phyloP scores from a whole-genome alignment of 1,139 yeast genomes.

The Nakaseomyces nivariensis region DNA sequence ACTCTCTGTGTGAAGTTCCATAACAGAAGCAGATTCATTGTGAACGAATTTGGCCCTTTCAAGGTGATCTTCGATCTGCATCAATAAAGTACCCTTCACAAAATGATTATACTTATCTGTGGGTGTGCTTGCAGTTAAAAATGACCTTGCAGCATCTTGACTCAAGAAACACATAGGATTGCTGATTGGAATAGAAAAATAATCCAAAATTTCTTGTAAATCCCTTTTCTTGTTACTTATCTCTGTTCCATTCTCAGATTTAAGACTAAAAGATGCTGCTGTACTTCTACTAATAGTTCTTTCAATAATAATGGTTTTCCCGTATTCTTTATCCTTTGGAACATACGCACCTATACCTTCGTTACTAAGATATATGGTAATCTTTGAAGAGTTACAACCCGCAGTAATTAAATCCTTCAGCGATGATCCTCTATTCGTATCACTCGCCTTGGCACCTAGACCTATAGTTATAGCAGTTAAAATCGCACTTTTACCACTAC shows the following conservation, averaged over 20 bases:
- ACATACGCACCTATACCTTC: slow-evolving; percentile 53
- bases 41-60: slow-evolving; percentile 29
- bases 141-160: slow-evolving; percentile 90
- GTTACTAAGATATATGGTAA: slow-evolving; percentile 50
- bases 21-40: slow-evolving; percentile 18
- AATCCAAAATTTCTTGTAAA: slow-evolving; percentile 56
- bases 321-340: slow-evolving; percentile 48
- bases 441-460: slow-evolving; percentile 89
- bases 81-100: slow-evolving; percentile 69
- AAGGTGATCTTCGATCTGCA: slow-evolving; percentile 48
- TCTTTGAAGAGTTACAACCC: slow-evolving; percentile 58
- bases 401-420: slow-evolving; percentile 66
- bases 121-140: slow-evolving; percentile 66
- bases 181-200: slow-evolving; percentile 69
- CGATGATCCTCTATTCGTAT: slow-evolving; percentile 73
- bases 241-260: slow-evolving; percentile 40
- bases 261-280: slow-evolving; percentile 41
- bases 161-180: slow-evolving; percentile 90
- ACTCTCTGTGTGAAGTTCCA: slow-evolving; percentile 21
- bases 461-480: slow-evolving; percentile 87
- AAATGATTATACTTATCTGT: slow-evolving; percentile 62
- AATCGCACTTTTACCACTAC: slow-evolving; percentile 91
- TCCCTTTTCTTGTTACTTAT: slow-evolving; percentile 55
- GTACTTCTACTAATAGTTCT: slow-evolving; percentile 53
- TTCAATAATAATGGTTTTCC: slow-evolving; percentile 59